These are phyloP conservation scores for Leucosporidium scottii DNA, from an alignment of 768 basidiomycete genomes.

Conservation along the genomic window DNA sequence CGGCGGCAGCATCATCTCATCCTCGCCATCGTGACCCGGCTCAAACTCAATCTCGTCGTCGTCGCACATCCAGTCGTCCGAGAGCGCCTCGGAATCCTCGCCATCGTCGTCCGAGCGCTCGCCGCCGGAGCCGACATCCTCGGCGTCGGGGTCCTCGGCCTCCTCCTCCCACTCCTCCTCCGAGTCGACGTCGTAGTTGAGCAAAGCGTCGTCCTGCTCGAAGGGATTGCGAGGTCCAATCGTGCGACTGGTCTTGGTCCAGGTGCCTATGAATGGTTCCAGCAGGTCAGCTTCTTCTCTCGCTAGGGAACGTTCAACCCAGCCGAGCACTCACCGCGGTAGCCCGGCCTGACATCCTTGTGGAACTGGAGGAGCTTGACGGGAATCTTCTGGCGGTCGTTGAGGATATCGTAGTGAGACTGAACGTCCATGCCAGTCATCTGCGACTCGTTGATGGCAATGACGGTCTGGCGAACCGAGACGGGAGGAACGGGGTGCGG, in stretches of 20 bases:
- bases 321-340: slow-evolving; percentile 54
- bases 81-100: slow-evolving; percentile 12
- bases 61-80: slow-evolving; percentile 34
- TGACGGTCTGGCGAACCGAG: slow-evolving; percentile 52
- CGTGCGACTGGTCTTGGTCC: slow-evolving; percentile 69
- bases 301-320: not conserved
- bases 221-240: slow-evolving; percentile 82
- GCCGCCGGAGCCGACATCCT: slow-evolving; percentile 23
- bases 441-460: slow-evolving; percentile 67
- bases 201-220: slow-evolving; percentile 61
- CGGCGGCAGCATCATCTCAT: slow-evolving; percentile 2
- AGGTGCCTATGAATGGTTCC: slow-evolving; percentile 52
- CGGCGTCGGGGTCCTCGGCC: slow-evolving; percentile 49
- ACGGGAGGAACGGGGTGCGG: slow-evolving; percentile 13
- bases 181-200: slow-evolving; percentile 89
- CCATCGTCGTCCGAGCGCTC: slow-evolving; percentile 23
- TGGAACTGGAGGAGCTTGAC: slow-evolving; percentile 77
- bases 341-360: slow-evolving; percentile 81
- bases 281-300: not conserved
- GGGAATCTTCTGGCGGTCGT: slow-evolving; percentile 52
- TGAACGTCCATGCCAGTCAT: slow-evolving; percentile 60
- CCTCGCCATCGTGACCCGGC: slow-evolving; percentile 31
- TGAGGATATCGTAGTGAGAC: slow-evolving; percentile 57
- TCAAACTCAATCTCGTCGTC: slow-evolving; percentile 38
- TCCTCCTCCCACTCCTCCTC: slow-evolving; percentile 89